Evolutionary conservation across 768 basidiomycete species (phyloP), one percentile per base, ranked within the genome.

Genomic region (Tulasnella sp.): DNA sequence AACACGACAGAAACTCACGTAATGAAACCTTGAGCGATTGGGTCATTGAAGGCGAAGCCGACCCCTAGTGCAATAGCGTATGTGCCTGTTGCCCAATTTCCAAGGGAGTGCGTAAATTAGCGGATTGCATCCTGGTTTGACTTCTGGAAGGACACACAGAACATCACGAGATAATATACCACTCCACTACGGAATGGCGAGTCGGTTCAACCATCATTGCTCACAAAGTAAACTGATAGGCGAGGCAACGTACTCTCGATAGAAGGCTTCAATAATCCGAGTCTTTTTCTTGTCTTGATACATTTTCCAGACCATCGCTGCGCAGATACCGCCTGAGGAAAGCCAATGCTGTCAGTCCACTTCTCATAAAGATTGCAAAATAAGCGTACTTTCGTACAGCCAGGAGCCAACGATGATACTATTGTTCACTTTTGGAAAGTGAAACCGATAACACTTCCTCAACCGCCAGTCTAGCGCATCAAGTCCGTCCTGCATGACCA

Each of bases 361-460:
- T 5, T 32, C 35, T 16, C 5, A 11, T 11, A 2, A 67, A 35
- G 9, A 16, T 10, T 18, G 26, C 1, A 29, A 18, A 0, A 15
- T 3, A 29, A 32, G 32, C 61, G 61, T 35, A 67, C 61, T 67
- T 32, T 67, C 61, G 32, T 67, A 67, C 2, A 35, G 23, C 61
- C 32, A 35, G 35, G 61, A 67, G 23, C 61, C 61, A 32, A 67
- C 35, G 13, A 67, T 15, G 1, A 67, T 67, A 26, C 61, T 67
- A 67, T 35, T 67, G 32, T 4, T 67, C 26, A 15, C 32, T 35
- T 32, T 67, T 18, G 32, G 61, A 15, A 67, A 67, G 32, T 67
- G 61, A 67, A 67, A 67, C 11, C 61, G 61, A 35, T 67, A 67
- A 11, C 61, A 67, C 32, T 67, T 67, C 61, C 61, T 67, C 29